Conservation (phyloP, 805 yeast genomes). For the Yueomyces sp. region DNA sequence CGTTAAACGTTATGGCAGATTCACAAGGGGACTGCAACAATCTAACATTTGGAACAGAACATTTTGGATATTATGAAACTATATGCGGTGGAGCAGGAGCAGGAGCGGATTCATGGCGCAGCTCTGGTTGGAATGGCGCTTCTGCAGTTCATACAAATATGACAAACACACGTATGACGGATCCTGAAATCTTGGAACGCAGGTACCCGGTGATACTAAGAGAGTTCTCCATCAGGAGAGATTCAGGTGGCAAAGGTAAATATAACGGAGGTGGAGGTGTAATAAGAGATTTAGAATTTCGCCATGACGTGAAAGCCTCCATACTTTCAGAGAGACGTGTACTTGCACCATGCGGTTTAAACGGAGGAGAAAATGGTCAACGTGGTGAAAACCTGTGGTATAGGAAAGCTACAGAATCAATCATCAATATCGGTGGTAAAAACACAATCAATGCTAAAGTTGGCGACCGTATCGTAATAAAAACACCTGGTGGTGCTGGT, state of each 20-base stretch:
- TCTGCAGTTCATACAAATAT: conserved; percentile 89
- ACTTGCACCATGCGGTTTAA: conserved; percentile 71
- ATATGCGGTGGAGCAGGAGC: conserved; percentile 97
- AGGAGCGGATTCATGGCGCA: conserved; percentile 32
- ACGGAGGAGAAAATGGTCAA: conserved; percentile 68
- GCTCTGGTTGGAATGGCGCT: conserved; percentile 73
- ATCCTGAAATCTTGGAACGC: conserved; percentile 77
- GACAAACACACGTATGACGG: conserved; percentile 89
- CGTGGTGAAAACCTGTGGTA: conserved; percentile 57
- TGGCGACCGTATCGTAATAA: conserved; percentile 56
- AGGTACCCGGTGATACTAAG: conserved; percentile 72
- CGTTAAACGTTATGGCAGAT: conserved; percentile 83
- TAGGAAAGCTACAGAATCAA: conserved; percentile 21
- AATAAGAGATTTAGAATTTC: conserved; percentile 70
- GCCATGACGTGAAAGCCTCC: conserved; percentile 58
- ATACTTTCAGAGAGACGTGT: conserved; percentile 80
- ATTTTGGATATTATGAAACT: conserved; percentile 86
- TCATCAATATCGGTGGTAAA: conserved; percentile 55
- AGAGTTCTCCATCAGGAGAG: conserved; percentile 54
- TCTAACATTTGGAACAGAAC: conserved; percentile 79
- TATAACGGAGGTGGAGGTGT: conserved; percentile 79
- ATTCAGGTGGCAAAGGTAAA: conserved; percentile 73
- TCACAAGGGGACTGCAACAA: conserved; percentile 95
- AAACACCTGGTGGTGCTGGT: conserved; percentile 85
- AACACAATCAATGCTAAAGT: conserved; percentile 40